Base-by-base conservation (phyloP, 2,329 filamentous ascomycete genomes). In the Diaporthe vaccinii region DNA sequence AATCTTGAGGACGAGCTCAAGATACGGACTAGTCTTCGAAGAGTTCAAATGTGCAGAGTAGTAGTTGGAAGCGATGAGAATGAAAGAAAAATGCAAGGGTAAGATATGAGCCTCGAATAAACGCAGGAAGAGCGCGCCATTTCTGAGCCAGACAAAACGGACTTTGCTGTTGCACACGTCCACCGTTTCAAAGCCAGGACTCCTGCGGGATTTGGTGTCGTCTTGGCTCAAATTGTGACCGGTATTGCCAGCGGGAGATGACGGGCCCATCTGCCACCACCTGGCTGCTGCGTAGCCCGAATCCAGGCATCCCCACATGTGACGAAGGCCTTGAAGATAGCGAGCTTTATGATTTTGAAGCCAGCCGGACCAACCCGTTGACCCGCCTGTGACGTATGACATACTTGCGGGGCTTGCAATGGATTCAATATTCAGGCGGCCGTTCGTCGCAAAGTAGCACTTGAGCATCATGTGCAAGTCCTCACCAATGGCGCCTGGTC, bases 381-480 rank as follows among this genome's bases (percentile, higher is more conserved):
- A n/a, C 15, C 51, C 68, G 20, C 68, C 34, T 3, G 39, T 71
- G 51, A 71, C 39, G 28, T 71, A 46, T 7, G 68, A 71, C 68
- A 71, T 71, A 20, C 68, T 71, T 1, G 51, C 51, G 39, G 68
- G 68, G 17, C 68, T 71, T 15, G 68, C n/a, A 10, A 71, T 34
- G 5, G 68, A 71, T 46, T 71, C 68, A 25, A 71, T 71, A 17
- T 71, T 58, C 0, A 71, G 20, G n/a, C 22, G 51, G 6, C 68
- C 68, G 3, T 71, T 71, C 3, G 51, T 71, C 17, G 68, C 51
- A 31, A 71, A 71, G 17, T 71, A 71, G 68, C 68, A 71, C 68
- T 71, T 71, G 68, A 71, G 51, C 68, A 71, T 71, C 68, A 71
- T 71, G 39, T 71, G 68, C 51, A 71, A 34, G 17, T 58, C 68